These are phyloP conservation scores for Phyllosticta citrichinensis DNA, from an alignment of 2,329 filamentous ascomycete genomes.

Conservation along the genomic window DNA sequence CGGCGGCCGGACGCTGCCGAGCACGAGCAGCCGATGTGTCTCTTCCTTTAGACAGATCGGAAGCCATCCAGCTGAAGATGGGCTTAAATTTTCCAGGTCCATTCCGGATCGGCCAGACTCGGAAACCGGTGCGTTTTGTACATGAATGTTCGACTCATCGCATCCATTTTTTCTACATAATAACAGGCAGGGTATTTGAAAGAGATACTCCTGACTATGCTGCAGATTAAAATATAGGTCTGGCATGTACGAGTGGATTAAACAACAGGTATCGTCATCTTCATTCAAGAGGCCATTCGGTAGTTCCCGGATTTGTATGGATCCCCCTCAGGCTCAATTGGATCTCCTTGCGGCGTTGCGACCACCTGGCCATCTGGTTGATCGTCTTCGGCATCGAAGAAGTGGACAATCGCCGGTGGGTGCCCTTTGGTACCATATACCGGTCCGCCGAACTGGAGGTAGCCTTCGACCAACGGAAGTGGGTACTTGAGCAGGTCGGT, in stretches of 20 bases:
- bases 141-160: not conserved
- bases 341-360: not conserved
- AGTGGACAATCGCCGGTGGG: constrained; percentile 12
- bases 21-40: not conserved
- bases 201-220: not conserved
- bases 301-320: not conserved
- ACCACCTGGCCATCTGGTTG: not conserved
- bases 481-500: constrained; percentile 28
- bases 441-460: constrained; percentile 35
- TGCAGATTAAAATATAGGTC: not conserved
- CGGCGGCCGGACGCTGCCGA: not conserved
- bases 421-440: constrained; percentile 28
- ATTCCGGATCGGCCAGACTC: not conserved
- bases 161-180: not conserved
- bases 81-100: too few species aligned
- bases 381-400: not conserved
- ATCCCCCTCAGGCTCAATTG: too few species aligned
- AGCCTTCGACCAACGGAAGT: constrained; percentile 29
- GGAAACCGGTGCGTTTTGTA: not conserved
- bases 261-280: not conserved
- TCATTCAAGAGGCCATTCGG: not conserved
- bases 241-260: not conserved
- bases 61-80: too few species aligned
- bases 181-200: not conserved
- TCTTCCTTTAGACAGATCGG: not conserved